Conservation (phyloP, 2,329 filamentous ascomycete genomes). For the Cercospora berteroae region DNA sequence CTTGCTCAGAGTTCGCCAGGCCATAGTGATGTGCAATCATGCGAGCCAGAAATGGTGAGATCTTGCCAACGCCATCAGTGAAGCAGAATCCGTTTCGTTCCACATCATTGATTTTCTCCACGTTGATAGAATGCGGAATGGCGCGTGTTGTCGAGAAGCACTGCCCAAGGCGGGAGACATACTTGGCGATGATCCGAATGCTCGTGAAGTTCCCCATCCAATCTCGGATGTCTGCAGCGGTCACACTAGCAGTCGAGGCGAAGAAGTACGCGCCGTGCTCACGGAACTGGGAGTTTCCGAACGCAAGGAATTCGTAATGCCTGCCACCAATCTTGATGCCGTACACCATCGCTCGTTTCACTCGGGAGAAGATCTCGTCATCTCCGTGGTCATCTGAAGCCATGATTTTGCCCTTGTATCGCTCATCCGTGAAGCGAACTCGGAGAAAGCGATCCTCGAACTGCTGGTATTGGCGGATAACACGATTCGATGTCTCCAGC, state of each 20-base stretch:
- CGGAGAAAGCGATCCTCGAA: slow-evolving; percentile 79
- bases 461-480: slow-evolving; percentile 69
- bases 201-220: slow-evolving; percentile 86
- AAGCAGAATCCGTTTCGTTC: slow-evolving; percentile 68
- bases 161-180: slow-evolving; percentile 84
- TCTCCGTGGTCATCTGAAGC: slow-evolving; percentile 35
- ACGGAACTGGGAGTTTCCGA: slow-evolving; percentile 91
- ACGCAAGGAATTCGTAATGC: slow-evolving; percentile 85
- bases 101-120: slow-evolving; percentile 66
- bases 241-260: slow-evolving; percentile 64
- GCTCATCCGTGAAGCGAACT: slow-evolving; percentile 86
- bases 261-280: slow-evolving; percentile 95
- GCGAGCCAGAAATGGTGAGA: slow-evolving; percentile 74
- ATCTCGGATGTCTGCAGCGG: slow-evolving; percentile 71
- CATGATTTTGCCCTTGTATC: slow-evolving; percentile 47
- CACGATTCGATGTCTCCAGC: slow-evolving; percentile 83
- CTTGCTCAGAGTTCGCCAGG: slow-evolving; percentile 50
- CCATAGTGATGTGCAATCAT: slow-evolving; percentile 71
- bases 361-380: slow-evolving; percentile 64
- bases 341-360: slow-evolving; percentile 68
- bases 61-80: slow-evolving; percentile 89
- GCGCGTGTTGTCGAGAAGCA: slow-evolving; percentile 91
- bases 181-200: slow-evolving; percentile 83
- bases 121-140: slow-evolving; percentile 60
- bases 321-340: slow-evolving; percentile 81